Conservation (phyloP, 108 stramenopile species). For the Nannochloropsis salina region DNA sequence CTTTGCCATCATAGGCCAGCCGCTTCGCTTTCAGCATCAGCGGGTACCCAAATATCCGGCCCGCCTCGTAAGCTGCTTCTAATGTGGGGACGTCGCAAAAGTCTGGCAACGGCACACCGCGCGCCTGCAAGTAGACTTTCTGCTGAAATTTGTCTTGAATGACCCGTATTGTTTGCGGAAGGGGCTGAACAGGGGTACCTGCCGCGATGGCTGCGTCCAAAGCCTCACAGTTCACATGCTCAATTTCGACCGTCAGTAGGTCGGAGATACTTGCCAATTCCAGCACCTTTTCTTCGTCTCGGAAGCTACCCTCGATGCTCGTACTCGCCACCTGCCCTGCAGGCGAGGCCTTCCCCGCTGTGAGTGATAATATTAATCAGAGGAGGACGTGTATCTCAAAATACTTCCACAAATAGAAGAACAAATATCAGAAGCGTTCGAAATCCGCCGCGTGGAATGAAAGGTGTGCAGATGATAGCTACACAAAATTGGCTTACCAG, state of each 20-base stretch:
- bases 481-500: conserved; percentile 21
- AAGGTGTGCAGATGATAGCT: background rate
- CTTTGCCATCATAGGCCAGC: conserved; percentile 92
- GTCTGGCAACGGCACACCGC: conserved; percentile 46
- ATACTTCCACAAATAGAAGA: too few relatives aligned
- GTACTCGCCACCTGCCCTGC: conserved; percentile 57
- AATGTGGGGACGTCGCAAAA: conserved; percentile 55
- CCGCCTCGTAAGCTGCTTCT: conserved; percentile 63
- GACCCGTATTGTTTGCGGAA: conserved; percentile 67
- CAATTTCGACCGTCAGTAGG: conserved; percentile 96
- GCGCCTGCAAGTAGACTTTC: conserved; percentile 64
- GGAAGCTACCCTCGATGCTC: conserved; percentile 67
- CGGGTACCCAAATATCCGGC: conserved; percentile 70
- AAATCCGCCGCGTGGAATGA: too few relatives aligned
- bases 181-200: conserved; percentile 82
- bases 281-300: conserved; percentile 69
- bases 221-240: conserved; percentile 85
- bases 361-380: background rate
- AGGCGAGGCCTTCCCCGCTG: conserved; percentile 48
- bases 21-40: conserved; percentile 88
- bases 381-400: background rate
- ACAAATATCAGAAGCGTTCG: too few relatives aligned
- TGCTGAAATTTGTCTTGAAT: conserved; percentile 93
- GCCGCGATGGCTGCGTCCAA: conserved; percentile 66
- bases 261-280: conserved; percentile 60